A percentile compares a stretch with the other conserved stretches of the same genome.
Evolutionary conservation across 768 basidiomycete species (phyloP).

Genomic region (Favolaschia claudopus): DNA sequence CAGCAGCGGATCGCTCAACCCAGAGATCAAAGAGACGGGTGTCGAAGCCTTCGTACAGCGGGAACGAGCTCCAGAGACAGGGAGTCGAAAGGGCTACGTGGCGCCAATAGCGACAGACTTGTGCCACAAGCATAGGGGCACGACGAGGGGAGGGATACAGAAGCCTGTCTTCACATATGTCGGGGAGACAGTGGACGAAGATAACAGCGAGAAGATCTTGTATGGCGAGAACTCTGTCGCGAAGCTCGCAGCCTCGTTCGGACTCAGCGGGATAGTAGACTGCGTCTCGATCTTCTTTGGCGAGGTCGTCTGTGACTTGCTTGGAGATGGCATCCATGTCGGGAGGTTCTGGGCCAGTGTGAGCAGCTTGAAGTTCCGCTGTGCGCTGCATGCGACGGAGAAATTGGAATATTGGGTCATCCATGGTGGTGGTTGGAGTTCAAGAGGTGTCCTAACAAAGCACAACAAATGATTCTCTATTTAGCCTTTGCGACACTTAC

Average conservation of each 20-base stretch:
- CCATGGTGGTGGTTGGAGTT: too few relatives aligned
- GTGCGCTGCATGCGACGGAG: too few relatives aligned
- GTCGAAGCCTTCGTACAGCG: neutral
- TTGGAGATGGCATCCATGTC: neutral
- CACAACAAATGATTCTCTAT: too few relatives aligned
- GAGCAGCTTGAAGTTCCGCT: too few relatives aligned
- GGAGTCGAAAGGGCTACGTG: neutral
- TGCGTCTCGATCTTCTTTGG: neutral
- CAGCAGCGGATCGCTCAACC: neutral
- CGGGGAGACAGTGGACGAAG: neutral
- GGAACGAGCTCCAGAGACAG: neutral
- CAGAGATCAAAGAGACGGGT: neutral
- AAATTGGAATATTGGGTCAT: too few relatives aligned
- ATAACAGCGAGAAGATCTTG: neutral
- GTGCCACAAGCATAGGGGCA: neutral
- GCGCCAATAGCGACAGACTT: neutral
- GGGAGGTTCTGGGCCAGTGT: neutral
- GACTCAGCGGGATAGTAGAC: slow-evolving; percentile 8
- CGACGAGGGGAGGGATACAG: neutral
- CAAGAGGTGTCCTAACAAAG: too few relatives aligned
- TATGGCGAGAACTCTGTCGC: neutral
- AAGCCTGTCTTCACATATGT: neutral
- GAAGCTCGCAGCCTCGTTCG: neutral
- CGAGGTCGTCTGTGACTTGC: neutral
- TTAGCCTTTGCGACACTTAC: too few relatives aligned